A percentile compares a stretch with the other conserved stretches of the same genome.
Conservation (phyloP, 768 basidiomycete species). For the Gloeostereum incarnatum region DNA sequence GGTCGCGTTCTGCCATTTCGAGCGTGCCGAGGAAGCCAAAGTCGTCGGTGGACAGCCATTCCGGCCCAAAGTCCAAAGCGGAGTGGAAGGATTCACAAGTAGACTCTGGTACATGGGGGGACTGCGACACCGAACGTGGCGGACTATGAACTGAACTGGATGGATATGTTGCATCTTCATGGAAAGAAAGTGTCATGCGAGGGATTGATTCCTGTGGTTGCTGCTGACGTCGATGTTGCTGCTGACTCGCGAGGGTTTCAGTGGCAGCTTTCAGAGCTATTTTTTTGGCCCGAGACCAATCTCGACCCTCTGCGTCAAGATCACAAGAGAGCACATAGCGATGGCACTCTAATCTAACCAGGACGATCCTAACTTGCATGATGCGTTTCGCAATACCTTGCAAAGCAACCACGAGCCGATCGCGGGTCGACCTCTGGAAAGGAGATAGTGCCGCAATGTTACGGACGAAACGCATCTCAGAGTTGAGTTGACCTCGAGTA, state of each 20-base stretch:
- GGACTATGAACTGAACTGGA: conserved; percentile 10
- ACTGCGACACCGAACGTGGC: conserved; percentile 13
- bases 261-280: conserved; percentile 70
- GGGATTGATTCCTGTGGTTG: conserved; percentile 14
- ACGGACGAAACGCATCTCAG: conserved; percentile 62
- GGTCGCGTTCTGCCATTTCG: conserved; percentile 23
- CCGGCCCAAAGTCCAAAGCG: conserved; percentile 46
- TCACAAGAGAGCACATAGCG: conserved; percentile 69
- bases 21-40: conserved; percentile 25
- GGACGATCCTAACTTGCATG: conserved; percentile 58
- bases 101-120: conserved; percentile 32
- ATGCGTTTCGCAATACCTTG: conserved; percentile 58
- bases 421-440: conserved; percentile 78
- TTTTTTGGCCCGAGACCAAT: conserved; percentile 56
- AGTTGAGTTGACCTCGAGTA: conserved; percentile 50
- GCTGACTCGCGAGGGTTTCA: conserved; percentile 45
- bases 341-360: conserved; percentile 66
- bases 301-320: conserved; percentile 58
- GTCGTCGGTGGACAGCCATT: conserved; percentile 38
- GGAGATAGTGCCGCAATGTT: conserved; percentile 84
- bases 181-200: conserved; percentile 26
- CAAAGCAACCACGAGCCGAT: conserved; percentile 55
- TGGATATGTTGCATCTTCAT: conserved; percentile 13
- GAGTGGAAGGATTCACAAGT: conserved; percentile 58
- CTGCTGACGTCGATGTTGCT: conserved; percentile 16